phyloP scores from a whole-genome alignment of 2,329 filamentous ascomycete species.

The Aspergillus neoniger region DNA sequence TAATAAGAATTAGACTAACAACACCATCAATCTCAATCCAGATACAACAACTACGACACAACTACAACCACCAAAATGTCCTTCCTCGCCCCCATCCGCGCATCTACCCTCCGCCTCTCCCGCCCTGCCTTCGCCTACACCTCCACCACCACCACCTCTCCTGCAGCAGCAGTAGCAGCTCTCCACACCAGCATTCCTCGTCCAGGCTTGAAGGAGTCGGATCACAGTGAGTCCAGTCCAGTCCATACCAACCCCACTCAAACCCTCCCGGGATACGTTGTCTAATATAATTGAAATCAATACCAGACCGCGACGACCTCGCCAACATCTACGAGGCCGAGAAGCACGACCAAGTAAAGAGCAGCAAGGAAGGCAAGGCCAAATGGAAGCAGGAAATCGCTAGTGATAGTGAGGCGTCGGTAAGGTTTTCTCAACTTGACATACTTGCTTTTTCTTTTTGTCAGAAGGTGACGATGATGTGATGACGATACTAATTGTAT shows the following conservation, averaged over 20 bases:
- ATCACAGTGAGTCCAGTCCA: conserved; percentile 32
- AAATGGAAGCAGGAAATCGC: conserved; percentile 79
- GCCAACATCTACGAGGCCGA: conserved; percentile 48
- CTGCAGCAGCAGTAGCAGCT: neutral
- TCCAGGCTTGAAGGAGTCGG: conserved; percentile 36
- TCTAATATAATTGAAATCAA: neutral
- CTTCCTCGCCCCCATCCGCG: conserved; percentile 33
- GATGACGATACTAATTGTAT: neutral
- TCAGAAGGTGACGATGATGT: no score
- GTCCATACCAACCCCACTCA: neutral
- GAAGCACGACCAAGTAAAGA: conserved; percentile 64
- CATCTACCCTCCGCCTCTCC: conserved; percentile 22
- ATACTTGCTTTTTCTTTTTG: no score
- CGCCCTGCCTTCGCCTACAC: conserved; percentile 1
- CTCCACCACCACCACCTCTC: neutral
- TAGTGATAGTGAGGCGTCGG: conserved; percentile 74
- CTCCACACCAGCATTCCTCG: conserved; percentile 34
- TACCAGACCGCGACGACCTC: conserved; percentile 47
- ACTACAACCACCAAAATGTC: conserved; percentile 32
- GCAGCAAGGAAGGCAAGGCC: conserved; percentile 60
- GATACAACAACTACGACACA: neutral
- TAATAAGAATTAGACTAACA: no score
- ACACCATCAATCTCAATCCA: neutral
- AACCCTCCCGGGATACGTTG: no score
- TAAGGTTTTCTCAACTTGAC: conserved; percentile 47